Conservation (phyloP, 176 grass and related monocot species). For the Pontederia paniculata region DNA sequence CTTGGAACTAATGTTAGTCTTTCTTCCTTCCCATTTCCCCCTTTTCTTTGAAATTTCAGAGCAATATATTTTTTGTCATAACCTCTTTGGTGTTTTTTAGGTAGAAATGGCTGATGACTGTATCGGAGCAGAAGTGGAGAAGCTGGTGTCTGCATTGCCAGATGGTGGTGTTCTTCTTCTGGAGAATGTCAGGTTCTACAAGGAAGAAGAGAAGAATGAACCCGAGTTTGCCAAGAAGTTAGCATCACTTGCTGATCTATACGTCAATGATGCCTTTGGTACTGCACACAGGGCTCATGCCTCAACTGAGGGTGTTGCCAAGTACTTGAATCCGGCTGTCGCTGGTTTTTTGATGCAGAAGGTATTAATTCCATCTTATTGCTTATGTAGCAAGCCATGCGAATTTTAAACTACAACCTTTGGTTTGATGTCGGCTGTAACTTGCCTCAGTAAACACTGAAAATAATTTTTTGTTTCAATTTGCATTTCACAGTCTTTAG, state of each 20-base stretch:
- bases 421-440: not conserved
- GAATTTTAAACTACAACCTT: not conserved
- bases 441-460: not conserved
- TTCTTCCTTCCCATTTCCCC: not conserved
- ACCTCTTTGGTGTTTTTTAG: constrained; percentile 13
- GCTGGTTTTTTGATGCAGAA: constrained; percentile 43
- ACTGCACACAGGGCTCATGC: constrained; percentile 44
- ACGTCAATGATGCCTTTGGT: constrained; percentile 45
- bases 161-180: constrained; percentile 36
- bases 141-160: constrained; percentile 29
- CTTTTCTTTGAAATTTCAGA: not conserved
- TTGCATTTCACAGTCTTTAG: not conserved
- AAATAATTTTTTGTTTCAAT: not conserved
- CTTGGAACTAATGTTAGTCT: constrained; percentile 26
- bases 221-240: constrained; percentile 42
- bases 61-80: not conserved
- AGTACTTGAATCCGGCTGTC: constrained; percentile 35
- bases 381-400: not conserved
- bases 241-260: constrained; percentile 34
- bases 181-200: constrained; percentile 42
- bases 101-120: constrained; percentile 36
- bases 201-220: constrained; percentile 48
- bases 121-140: constrained; percentile 37
- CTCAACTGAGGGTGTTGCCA: constrained; percentile 38
- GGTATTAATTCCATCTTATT: constrained; percentile 8